Base-by-base conservation (phyloP, 352 stramenopile genomes). In the Phytopythium mirpurense region DNA sequence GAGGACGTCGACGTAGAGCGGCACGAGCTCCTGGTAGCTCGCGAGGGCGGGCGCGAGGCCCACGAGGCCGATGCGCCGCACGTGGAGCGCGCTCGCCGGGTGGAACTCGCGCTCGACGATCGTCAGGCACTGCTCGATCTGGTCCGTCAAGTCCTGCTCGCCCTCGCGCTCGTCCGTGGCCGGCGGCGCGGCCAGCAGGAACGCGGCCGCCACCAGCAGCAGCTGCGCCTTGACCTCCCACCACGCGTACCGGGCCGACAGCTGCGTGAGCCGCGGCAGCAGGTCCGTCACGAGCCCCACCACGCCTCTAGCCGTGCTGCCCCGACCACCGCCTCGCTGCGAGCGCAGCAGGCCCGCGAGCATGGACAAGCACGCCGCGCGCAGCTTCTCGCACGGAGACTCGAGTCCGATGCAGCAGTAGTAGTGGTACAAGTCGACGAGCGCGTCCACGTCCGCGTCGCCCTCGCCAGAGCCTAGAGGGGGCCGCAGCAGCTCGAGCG, bases 221-320 rank as follows among this genome's bases (percentile, higher is more conserved):
- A 93, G 60, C 58, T 95, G 81, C 2, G 70, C 72, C 57, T 91
- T 92, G 43, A 95, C 82, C 44, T 95, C 86, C 86, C 86, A 94
- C 85, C 85, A 93, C 23, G 78, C 72, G 24, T 72, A 46, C 24
- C 78, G 55, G 16, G 75, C 64, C 26, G 78, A 82, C n/a, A 88
- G 73, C 52, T 77, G 73, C 5, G 74, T 83, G 32, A 93, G 59
- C 5, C 74, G 76, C 18, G 80, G 78, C 40, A 94, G 50, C 26
- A 94, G 35, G 38, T 90, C 76, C 0, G 71, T 26, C 3, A 87
- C 66, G 18, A 73, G 64, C 21, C 57, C 38, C 23, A 68, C 34
- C 8, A 42, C 46, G 31, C 31, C 19, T 15, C 27, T 50, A 0
- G 24, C 26, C 18, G 29, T 51, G 26, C 10, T 36, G 19, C 10